These are phyloP conservation scores for Cryptosporidium ryanae DNA, from an alignment of 169 alveolate genomes.

Conservation along the genomic window DNA sequence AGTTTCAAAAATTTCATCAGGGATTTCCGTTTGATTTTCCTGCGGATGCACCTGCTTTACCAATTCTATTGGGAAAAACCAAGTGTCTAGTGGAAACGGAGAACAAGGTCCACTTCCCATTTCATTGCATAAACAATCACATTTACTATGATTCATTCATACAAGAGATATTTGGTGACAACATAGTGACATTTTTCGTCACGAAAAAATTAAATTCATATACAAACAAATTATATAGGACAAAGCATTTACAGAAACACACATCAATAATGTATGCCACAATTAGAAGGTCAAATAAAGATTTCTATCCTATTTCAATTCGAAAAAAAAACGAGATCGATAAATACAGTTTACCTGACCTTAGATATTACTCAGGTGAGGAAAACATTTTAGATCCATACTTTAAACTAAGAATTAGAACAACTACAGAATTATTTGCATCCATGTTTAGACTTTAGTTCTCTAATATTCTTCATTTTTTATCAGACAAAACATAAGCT, in stretches of 20 bases:
- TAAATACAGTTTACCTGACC: neutral
- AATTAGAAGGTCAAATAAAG: conserved; percentile 6
- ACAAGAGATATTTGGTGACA: conserved; percentile 55
- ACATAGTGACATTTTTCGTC: conserved; percentile 46
- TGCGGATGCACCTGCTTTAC: conserved; percentile 71
- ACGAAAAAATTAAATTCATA: conserved; percentile 23
- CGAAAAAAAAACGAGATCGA: neutral
- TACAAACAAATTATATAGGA: neutral
- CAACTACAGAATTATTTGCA: conserved; percentile 48
- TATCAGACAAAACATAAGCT: neutral
- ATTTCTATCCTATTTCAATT: conserved; percentile 26
- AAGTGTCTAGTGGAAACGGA: conserved; percentile 51
- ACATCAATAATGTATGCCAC: conserved; percentile 51
- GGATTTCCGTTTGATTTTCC: conserved; percentile 56
- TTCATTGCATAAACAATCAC: conserved; percentile 59
- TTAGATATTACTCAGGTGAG: neutral
- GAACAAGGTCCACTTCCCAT: conserved; percentile 47
- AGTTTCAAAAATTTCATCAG: conserved; percentile 29
- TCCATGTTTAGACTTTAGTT: conserved; percentile 19
- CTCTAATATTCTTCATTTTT: neutral
- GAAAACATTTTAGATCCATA: conserved; percentile 1
- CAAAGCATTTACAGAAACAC: conserved; percentile 11
- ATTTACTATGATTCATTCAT: conserved; percentile 62
- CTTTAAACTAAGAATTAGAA: neutral
- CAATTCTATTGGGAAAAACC: conserved; percentile 46